Conservation (phyloP, 768 basidiomycete species). For the Tephrocybe sp. region DNA sequence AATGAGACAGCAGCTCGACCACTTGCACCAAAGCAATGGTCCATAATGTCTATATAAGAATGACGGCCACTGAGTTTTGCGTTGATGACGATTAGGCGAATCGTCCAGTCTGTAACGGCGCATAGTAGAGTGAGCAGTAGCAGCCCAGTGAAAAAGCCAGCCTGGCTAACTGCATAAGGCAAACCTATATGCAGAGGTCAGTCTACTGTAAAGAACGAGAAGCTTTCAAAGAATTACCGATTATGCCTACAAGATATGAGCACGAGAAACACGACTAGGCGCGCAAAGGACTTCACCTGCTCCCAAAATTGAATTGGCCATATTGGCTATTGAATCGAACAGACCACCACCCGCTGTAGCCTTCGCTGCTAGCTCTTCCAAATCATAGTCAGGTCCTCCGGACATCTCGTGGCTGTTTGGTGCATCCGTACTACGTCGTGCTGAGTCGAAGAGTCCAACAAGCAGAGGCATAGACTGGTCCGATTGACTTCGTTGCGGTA, state of each 20-base stretch:
- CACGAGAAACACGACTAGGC: conserved; percentile 14
- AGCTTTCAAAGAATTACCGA: conserved; percentile 15
- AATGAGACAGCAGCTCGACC: conserved; percentile 95
- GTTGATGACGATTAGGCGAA: conserved; percentile 92
- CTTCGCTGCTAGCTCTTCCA: conserved; percentile 74
- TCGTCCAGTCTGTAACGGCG: conserved; percentile 94
- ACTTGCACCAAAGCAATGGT: conserved; percentile 85
- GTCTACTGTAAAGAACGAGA: not conserved
- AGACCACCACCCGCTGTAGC: conserved; percentile 69
- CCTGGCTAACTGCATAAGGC: conserved; percentile 92
- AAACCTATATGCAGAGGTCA: conserved; percentile 53
- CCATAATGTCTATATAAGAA: conserved; percentile 94
- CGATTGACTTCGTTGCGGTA: conserved; percentile 30
- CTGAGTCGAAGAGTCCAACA: conserved; percentile 71
- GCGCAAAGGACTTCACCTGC: conserved; percentile 59
- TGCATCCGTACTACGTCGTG: conserved; percentile 58
- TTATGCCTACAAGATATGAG: conserved; percentile 21
- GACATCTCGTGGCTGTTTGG: conserved; percentile 34
- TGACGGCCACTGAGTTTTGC: conserved; percentile 92
- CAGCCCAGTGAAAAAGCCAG: conserved; percentile 89
- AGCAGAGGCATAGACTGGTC: conserved; percentile 75
- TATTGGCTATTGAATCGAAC: conserved; percentile 82
- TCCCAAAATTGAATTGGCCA: conserved; percentile 95
- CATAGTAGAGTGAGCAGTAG: conserved; percentile 81
- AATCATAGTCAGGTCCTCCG: conserved; percentile 47